Evolutionary conservation across 257 asterid species (phyloP).

Genomic region (Rauvolfia tetraphylla): DNA sequence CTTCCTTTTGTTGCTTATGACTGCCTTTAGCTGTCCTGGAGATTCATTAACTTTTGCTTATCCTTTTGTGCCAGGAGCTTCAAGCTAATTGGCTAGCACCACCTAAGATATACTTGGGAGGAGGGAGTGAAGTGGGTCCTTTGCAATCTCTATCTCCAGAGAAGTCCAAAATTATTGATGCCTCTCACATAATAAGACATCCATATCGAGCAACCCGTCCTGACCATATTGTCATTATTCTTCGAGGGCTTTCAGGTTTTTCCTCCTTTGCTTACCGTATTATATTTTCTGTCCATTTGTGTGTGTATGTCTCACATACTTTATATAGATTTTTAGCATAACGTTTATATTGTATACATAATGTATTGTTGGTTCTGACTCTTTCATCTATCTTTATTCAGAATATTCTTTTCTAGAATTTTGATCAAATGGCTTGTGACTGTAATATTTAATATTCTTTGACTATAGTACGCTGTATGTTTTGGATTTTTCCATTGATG

Average conservation of each 20-base stretch:
- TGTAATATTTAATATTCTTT: neutral
- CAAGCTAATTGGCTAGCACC: conserved; percentile 38
- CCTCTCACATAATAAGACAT: conserved; percentile 69
- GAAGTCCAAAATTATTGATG: conserved; percentile 64
- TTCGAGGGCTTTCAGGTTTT: conserved; percentile 96
- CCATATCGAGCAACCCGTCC: conserved; percentile 88
- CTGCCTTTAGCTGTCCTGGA: neutral
- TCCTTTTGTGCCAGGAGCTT: conserved; percentile 35
- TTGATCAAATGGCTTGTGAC: too few relatives aligned
- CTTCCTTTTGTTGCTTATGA: neutral
- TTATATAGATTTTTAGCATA: neutral
- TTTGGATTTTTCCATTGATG: neutral
- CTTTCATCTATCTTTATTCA: neutral
- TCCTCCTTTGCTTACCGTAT: conserved; percentile 1
- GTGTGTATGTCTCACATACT: neutral
- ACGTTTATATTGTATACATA: neutral
- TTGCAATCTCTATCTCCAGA: conserved; percentile 38
- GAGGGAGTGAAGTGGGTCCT: conserved; percentile 41
- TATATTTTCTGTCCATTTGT: neutral
- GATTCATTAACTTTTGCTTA: neutral
- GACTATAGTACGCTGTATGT: neutral
- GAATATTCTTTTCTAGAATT: neutral
- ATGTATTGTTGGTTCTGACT: neutral
- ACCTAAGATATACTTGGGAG: conserved; percentile 39
- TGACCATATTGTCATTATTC: conserved; percentile 77